These are phyloP conservation scores for Fusarium annulatum DNA, from an alignment of 2,329 filamentous ascomycete species.

Conservation along the genomic window DNA sequence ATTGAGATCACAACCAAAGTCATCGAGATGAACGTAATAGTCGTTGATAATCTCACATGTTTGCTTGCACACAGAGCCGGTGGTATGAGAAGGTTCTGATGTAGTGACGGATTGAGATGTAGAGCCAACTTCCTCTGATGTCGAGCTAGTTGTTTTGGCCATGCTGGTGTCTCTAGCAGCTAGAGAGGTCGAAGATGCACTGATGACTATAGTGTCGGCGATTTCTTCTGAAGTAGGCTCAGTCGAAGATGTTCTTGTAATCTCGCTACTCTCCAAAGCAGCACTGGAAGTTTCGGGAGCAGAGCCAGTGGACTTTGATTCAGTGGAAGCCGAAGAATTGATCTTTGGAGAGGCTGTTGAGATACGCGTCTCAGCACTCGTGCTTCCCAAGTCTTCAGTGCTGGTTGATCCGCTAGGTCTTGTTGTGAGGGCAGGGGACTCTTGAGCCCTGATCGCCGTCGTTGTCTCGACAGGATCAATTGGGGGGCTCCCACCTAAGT, in stretches of 20 bases:
- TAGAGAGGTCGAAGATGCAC: background rate
- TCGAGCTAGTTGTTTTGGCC: background rate
- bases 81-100: background rate
- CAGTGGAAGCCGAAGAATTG: background rate
- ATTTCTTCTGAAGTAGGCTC: fast-evolving
- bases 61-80: background rate
- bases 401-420: background rate
- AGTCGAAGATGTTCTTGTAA: no score
- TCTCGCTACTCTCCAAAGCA: background rate
- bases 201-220: background rate
- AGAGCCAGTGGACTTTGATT: background rate
- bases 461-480: background rate
- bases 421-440: background rate
- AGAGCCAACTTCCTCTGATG: background rate
- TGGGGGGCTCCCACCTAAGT: background rate
- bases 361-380: background rate
- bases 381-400: background rate
- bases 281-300: background rate
- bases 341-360: background rate
- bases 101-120: background rate
- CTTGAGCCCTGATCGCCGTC: background rate
- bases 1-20: background rate
- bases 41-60: background rate
- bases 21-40: background rate
- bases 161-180: background rate